Evolutionary conservation across 2,329 filamentous ascomycete species (phyloP).

Genomic region (Clarireedia monteithiana): DNA sequence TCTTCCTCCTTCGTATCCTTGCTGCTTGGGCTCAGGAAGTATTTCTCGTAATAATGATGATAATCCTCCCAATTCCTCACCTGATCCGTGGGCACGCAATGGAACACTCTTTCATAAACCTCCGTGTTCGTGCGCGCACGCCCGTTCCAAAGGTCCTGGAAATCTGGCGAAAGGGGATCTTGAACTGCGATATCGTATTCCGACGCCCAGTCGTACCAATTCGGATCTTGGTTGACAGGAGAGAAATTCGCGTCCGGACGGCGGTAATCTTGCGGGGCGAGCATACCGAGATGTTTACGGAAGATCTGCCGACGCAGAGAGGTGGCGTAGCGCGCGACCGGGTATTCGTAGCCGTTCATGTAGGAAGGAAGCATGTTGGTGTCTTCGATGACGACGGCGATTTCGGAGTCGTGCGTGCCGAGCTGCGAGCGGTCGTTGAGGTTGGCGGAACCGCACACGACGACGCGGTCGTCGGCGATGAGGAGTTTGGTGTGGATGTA

Average conservation of each 20-base stretch:
- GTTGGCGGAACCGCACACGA: conserved; percentile 68
- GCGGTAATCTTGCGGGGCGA: conserved; percentile 66
- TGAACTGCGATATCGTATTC: conserved; percentile 59
- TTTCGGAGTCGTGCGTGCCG: conserved; percentile 77
- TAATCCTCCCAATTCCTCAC: conserved; percentile 68
- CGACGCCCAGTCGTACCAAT: conserved; percentile 66
- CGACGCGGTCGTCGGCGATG: conserved; percentile 74
- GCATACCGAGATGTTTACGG: conserved; percentile 82
- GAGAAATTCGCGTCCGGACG: conserved; percentile 66
- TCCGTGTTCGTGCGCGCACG: conserved; percentile 74
- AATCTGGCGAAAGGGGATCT: conserved; percentile 63
- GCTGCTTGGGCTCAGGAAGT: conserved; percentile 52
- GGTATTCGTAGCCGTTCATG: conserved; percentile 68
- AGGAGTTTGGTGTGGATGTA: conserved; percentile 62
- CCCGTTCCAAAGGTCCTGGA: conserved; percentile 63
- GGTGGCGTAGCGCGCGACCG: conserved; percentile 67
- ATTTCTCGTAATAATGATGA: conserved; percentile 58
- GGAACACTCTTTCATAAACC: conserved; percentile 74
- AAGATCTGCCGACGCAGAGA: conserved; percentile 79
- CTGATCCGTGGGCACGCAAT: conserved; percentile 62
- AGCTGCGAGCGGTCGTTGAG: conserved; percentile 64
- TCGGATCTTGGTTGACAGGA: conserved; percentile 61
- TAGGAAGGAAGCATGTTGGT: conserved; percentile 57
- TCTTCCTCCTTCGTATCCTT: conserved; percentile 32
- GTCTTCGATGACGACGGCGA: conserved; percentile 84